phyloP scores from a whole-genome alignment of 2,329 filamentous ascomycete genomes.

The Beauveria pseudobassiana region DNA sequence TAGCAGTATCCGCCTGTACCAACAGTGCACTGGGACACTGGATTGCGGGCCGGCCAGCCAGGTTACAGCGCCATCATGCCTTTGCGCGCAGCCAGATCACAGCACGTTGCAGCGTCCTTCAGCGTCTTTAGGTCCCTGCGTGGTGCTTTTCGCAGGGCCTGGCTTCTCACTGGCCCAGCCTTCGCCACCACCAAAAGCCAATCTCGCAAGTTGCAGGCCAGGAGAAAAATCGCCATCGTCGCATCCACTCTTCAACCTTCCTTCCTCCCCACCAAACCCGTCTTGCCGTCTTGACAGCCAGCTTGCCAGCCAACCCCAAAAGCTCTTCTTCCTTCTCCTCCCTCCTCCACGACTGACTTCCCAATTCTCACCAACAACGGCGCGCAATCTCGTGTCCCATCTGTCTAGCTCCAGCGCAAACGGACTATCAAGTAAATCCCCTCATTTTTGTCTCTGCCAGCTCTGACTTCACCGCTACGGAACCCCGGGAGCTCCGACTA shows the following conservation, averaged over 20 bases:
- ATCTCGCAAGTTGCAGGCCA: not conserved
- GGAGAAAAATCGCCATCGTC: slow-evolving; percentile 7
- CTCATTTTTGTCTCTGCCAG: not conserved
- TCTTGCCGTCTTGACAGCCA: not conserved
- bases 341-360: not conserved
- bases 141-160: not conserved
- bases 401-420: slow-evolving; percentile 1
- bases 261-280: slow-evolving; percentile 9
- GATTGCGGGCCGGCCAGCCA: too few relatives aligned
- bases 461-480: not conserved
- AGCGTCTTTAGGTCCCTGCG: not conserved
- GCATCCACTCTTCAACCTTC: slow-evolving; percentile 11
- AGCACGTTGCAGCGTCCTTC: not conserved
- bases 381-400: not conserved
- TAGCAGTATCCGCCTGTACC: too few relatives aligned
- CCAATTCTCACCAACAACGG: slow-evolving; percentile 4
- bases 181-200: not conserved
- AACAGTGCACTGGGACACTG: too few relatives aligned
- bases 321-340: not conserved
- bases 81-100: not conserved
- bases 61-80: not conserved
- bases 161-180: not conserved
- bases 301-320: not conserved
- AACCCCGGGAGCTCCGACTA: slow-evolving; percentile 2
- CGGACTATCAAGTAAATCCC: not conserved